Evolutionary conservation across 2,329 filamentous ascomycete species (phyloP).

Genomic region (Phoma herbarum): DNA sequence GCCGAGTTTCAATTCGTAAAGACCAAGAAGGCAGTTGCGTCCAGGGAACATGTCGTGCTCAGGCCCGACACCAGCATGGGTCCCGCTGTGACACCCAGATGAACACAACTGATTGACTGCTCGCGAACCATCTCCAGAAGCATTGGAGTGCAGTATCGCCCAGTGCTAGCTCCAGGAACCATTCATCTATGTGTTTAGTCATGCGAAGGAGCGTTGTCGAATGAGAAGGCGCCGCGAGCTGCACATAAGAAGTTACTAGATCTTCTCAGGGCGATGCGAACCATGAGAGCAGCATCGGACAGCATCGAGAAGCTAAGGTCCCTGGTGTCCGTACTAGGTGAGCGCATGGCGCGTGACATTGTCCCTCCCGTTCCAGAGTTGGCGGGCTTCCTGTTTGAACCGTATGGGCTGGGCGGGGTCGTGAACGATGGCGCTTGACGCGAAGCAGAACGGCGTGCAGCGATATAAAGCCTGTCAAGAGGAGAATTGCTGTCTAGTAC

Average conservation of each 20-base stretch:
- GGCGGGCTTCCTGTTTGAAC: constrained; percentile 28
- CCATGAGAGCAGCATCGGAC: constrained; percentile 12
- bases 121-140: constrained; percentile 21
- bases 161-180: constrained; percentile 41
- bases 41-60: constrained; percentile 34
- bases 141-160: constrained; percentile 26
- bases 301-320: constrained; percentile 29
- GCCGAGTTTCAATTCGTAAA: constrained; percentile 27
- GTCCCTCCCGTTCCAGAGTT: constrained; percentile 19
- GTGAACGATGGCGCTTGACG: constrained; percentile 45
- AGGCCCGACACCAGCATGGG: constrained; percentile 29
- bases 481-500: constrained; percentile 31
- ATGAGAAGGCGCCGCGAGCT: constrained; percentile 26
- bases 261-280: constrained; percentile 17
- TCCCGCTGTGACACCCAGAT: constrained; percentile 28
- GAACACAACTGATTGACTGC: constrained; percentile 17
- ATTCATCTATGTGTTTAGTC: constrained; percentile 24
- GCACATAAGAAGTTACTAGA: constrained; percentile 33
- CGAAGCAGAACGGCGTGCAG: constrained; percentile 51
- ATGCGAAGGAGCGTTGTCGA: constrained; percentile 25
- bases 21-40: constrained; percentile 23
- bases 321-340: constrained; percentile 36
- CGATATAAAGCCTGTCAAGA: constrained; percentile 40
- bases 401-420: constrained; percentile 36
- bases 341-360: constrained; percentile 44